Evolutionary conservation across 257 asterid genomes (phyloP).

Genomic region (Pogostemon cablin): DNA sequence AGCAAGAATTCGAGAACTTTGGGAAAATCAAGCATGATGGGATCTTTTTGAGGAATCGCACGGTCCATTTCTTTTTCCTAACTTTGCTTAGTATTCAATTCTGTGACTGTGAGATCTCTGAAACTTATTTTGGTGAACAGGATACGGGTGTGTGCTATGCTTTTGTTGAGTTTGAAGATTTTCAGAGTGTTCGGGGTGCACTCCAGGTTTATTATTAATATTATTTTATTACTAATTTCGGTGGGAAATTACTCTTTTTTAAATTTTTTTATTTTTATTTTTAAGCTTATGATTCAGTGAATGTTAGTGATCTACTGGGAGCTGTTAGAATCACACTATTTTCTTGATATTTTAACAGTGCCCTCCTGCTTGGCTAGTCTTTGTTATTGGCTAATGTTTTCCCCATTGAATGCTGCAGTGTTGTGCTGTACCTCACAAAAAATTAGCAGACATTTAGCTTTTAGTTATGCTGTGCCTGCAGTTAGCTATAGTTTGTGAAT

Average conservation of each 20-base stretch:
- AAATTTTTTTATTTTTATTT: background rate
- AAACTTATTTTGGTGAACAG: conserved; percentile 48
- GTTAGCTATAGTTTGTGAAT: background rate
- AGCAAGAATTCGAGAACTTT: conserved; percentile 67
- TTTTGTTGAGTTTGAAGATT: conserved; percentile 84
- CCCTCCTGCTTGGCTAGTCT: conserved; percentile 17
- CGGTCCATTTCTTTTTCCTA: conserved; percentile 44
- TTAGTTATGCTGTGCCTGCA: conserved; percentile 1
- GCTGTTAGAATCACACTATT: background rate
- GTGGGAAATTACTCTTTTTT: background rate
- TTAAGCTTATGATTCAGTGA: background rate
- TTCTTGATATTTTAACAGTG: background rate
- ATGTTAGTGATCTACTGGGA: background rate
- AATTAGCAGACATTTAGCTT: background rate
- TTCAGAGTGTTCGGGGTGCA: conserved; percentile 73
- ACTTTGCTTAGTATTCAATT: conserved; percentile 18
- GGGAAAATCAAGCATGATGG: conserved; percentile 83
- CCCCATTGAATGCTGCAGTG: background rate
- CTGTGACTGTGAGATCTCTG: conserved; percentile 30
- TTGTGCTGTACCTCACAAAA: conserved; percentile 1
- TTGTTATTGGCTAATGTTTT: background rate
- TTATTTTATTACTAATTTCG: background rate
- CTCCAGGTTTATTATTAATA: conserved; percentile 49
- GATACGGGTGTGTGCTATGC: conserved; percentile 83
- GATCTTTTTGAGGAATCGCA: conserved; percentile 65